Conservation (phyloP, 352 stramenopile species). For the Pythium scleroteichum region DNA sequence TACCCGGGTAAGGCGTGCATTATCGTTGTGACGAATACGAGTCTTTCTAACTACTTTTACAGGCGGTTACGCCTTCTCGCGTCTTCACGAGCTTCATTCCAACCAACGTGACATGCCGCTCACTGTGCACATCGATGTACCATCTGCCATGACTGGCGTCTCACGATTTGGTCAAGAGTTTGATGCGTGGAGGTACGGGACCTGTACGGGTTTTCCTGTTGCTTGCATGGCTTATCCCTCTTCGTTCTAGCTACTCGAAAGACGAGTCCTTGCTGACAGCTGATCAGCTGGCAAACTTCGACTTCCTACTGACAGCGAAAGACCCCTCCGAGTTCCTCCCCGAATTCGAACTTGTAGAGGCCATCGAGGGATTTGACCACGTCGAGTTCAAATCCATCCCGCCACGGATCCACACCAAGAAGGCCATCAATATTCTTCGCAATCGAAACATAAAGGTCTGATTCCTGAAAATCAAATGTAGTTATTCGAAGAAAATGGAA, state of each 20-base stretch:
- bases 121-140: slow-evolving; percentile 91
- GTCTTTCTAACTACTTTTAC: too few species aligned
- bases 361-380: slow-evolving; percentile 51
- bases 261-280: slow-evolving; percentile 57
- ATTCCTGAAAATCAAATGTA: too few species aligned
- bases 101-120: slow-evolving; percentile 34
- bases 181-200: slow-evolving; percentile 58
- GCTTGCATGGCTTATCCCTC: neutral
- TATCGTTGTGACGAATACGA: too few species aligned
- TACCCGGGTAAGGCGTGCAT: slow-evolving; percentile 82
- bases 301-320: slow-evolving; percentile 67
- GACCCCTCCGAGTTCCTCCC: slow-evolving; percentile 34
- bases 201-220: neutral
- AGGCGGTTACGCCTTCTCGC: slow-evolving; percentile 71
- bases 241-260: slow-evolving; percentile 68
- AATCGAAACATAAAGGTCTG: slow-evolving; percentile 29
- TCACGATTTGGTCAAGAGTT: slow-evolving; percentile 88
- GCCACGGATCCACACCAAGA: slow-evolving; percentile 51
- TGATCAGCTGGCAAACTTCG: slow-evolving; percentile 46
- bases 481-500: neutral
- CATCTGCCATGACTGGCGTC: slow-evolving; percentile 94
- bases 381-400: slow-evolving; percentile 36
- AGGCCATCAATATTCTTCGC: slow-evolving; percentile 55
- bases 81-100: slow-evolving; percentile 51
- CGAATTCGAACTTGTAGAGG: slow-evolving; percentile 49